These are phyloP conservation scores for Dichomitus squalens DNA, from an alignment of 1,284 basidiomycete species.

Conservation along the genomic window DNA sequence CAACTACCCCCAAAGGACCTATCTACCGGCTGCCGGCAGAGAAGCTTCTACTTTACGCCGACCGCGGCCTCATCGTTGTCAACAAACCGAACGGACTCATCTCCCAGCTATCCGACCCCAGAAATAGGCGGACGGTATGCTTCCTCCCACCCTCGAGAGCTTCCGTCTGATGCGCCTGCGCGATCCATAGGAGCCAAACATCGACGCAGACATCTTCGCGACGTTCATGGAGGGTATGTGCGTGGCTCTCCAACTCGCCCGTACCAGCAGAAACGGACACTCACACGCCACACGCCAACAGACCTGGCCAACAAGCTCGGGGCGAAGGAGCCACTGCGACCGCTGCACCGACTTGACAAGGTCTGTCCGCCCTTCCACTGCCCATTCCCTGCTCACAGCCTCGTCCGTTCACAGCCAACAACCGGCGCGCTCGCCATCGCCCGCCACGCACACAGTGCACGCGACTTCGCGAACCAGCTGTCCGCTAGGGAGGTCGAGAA, in stretches of 20 bases:
- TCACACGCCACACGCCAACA: conserved; percentile 25
- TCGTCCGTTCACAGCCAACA: conserved; percentile 54
- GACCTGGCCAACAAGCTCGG: conserved; percentile 41
- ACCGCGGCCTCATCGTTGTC: conserved; percentile 54
- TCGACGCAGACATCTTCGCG: conserved; percentile 17
- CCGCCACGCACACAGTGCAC: conserved; percentile 44
- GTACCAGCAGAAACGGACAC: background rate
- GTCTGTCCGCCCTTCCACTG: conserved; percentile 32
- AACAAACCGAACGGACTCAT: conserved; percentile 66
- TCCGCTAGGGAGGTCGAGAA: conserved; percentile 50
- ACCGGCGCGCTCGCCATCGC: conserved; percentile 66
- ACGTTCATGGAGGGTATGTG: conserved; percentile 1
- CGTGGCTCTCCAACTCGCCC: background rate
- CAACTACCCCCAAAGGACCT: background rate
- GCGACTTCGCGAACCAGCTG: conserved; percentile 58
- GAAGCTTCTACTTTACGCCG: conserved; percentile 43
- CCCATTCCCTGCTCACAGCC: background rate
- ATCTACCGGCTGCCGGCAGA: background rate
- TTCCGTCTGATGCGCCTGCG: background rate
- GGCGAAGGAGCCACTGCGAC: conserved; percentile 42
- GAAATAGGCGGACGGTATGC: background rate
- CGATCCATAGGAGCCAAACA: conserved; percentile 8
- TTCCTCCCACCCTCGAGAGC: background rate
- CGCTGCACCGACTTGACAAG: conserved; percentile 73
- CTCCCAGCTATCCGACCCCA: conserved; percentile 42